phyloP scores from a whole-genome alignment of 2,329 filamentous ascomycete species.

The Paraphoma sp. region DNA sequence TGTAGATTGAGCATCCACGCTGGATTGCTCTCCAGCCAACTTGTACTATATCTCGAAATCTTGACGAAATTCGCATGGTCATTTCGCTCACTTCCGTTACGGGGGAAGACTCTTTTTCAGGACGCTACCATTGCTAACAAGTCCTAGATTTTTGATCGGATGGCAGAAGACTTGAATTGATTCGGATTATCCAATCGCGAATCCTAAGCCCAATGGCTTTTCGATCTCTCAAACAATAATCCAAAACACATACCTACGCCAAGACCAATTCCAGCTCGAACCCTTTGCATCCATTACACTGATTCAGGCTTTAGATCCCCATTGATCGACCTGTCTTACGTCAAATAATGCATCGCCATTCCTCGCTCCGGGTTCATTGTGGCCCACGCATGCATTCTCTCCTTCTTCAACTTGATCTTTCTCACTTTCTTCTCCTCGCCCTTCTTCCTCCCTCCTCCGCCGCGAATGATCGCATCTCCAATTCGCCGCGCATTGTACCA shows the following conservation, averaged over 20 bases:
- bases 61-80: too few species aligned
- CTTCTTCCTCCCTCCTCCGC: not conserved
- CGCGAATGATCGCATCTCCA: not conserved
- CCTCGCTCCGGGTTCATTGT: not conserved
- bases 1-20: conserved; percentile 4
- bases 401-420: not conserved
- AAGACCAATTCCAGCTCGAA: not conserved
- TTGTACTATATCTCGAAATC: not conserved
- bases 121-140: too few species aligned
- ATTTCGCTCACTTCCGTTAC: too few species aligned
- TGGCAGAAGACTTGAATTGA: too few species aligned
- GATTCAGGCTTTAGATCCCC: too few species aligned
- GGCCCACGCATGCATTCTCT: not conserved
- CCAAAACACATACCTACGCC: too few species aligned
- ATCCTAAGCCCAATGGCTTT: too few species aligned
- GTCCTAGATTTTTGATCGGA: too few species aligned
- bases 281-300: too few species aligned
- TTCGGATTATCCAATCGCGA: too few species aligned
- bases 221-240: too few species aligned
- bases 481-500: not conserved
- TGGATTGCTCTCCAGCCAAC: conserved; percentile 1
- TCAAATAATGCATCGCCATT: not conserved
- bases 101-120: too few species aligned
- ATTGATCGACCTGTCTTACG: not conserved
- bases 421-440: not conserved